Evolutionary conservation across 192 early-diverging fungal species (phyloP), one percentile per base, ranked within the genome.

Genomic region (Phlyctochytrium arcticum): DNA sequence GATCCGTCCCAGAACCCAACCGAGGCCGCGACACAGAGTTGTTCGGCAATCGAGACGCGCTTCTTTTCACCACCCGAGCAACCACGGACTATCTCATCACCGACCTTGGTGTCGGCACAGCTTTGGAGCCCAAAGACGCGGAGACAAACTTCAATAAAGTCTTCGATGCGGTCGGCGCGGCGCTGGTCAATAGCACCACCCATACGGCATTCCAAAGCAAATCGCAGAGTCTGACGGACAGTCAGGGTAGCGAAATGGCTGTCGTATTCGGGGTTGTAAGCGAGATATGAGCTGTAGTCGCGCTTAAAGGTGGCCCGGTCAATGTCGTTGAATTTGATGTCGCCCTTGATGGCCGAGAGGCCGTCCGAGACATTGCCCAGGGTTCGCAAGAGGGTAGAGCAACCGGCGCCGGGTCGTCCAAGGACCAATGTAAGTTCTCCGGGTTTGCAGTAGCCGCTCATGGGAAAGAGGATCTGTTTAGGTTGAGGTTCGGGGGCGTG

Each of bases 21-120:
- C 7, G 24, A 35, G 5, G 39, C 85, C 6, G 21, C 23, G 27
- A 68, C 56, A 29, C 59, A 86, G 65, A 93, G 73, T 73, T 91
- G 88, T 31, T 90, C 79, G 57, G 84, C 92, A 61, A 96, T 90
- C 1, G 84, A 90, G 47, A 96, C 76, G 19, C 79, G 88, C 77
- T 94, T 96, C 70, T 91, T 90, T 71, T 96, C 88, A 53, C 91
- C 87, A 32, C 87, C 87, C 4, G 82, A 84, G 48, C 86, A 78
- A 27, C 85, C 87, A 33, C 87, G 67, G 29, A 59, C 30, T 12
- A 71, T 74, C 32, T 69, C 79, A 49, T 85, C 71, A 7, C 87
- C 87, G 7, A 88, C 80, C 5, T 57, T 66, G 3, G 77, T 79
- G 55, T 79, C 68, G 21, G 60, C 57, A 49, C 67, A 69, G 17